Evolutionary conservation across 1,139 yeast genomes (phyloP).

Genomic region (Geotrichum reessii): DNA sequence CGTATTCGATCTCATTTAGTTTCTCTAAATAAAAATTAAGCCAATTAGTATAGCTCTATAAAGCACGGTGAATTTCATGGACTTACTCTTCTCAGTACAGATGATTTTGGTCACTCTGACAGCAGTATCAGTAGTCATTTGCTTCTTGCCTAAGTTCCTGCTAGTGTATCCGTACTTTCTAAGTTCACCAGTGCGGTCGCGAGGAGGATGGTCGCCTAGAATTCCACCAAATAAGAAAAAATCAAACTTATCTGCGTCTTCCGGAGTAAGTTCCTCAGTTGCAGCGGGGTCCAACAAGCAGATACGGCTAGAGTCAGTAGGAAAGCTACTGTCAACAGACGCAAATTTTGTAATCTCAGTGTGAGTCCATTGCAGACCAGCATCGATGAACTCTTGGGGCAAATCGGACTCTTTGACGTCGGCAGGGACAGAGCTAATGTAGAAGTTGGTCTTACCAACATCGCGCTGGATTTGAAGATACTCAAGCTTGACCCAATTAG

Average conservation of each 20-base stretch:
- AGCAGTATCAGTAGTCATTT: constrained; percentile 98
- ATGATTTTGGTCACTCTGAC: constrained; percentile 83
- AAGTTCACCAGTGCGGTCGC: constrained; percentile 89
- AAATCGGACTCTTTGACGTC: constrained; percentile 51
- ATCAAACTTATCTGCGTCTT: constrained; percentile 60
- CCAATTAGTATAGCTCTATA: background rate
- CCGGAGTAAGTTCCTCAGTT: constrained; percentile 60
- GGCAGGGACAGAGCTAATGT: constrained; percentile 70
- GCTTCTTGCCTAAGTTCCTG: constrained; percentile 76
- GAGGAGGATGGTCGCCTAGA: constrained; percentile 92
- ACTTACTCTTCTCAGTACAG: constrained; percentile 46
- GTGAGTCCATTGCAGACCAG: constrained; percentile 79
- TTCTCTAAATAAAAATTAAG: constrained; percentile 22
- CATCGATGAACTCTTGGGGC: constrained; percentile 53
- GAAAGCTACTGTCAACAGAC: constrained; percentile 38
- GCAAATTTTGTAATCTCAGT: constrained; percentile 54
- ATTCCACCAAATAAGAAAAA: constrained; percentile 95
- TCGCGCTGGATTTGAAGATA: constrained; percentile 77
- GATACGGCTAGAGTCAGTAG: constrained; percentile 46
- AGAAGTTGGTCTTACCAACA: constrained; percentile 69
- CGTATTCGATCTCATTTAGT: constrained; percentile 70
- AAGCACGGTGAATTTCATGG: background rate
- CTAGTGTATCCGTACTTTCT: constrained; percentile 79
- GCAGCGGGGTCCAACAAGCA: constrained; percentile 91
- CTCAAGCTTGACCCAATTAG: constrained; percentile 91